phyloP scores from a whole-genome alignment of 176 grass and related monocot species.

The Ampelocalamus luodianensis region DNA sequence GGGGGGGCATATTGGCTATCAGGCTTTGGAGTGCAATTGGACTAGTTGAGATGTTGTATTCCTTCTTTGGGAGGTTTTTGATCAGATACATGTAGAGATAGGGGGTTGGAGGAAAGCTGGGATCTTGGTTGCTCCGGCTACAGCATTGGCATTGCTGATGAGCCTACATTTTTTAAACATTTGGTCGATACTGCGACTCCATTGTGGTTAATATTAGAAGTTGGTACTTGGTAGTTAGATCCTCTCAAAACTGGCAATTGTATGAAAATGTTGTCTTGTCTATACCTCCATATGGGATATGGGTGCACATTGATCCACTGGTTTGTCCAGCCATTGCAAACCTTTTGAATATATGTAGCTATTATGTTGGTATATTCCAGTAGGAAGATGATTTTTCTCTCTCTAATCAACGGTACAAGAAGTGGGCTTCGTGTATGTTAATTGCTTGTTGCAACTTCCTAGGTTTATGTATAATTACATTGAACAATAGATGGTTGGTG shows the following conservation, averaged over 20 bases:
- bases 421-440: background rate
- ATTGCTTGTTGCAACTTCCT: background rate
- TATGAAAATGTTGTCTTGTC: background rate
- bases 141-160: background rate
- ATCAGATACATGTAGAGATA: background rate
- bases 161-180: background rate
- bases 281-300: background rate
- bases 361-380: background rate
- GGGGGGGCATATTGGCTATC: background rate
- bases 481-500: background rate
- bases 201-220: background rate
- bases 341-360: too few species aligned
- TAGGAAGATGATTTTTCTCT: background rate
- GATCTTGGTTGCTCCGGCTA: background rate
- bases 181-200: background rate
- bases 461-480: background rate
- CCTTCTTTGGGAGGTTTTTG: too few species aligned
- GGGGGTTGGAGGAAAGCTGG: background rate
- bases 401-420: background rate
- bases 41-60: background rate
- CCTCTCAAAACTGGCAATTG: background rate
- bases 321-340: too few species aligned
- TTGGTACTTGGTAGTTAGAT: background rate
- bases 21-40: background rate
- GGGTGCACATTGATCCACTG: background rate